Percentiles rank a stretch among this genome's conserved stretches.
These are phyloP conservation scores for Fusarium albosuccineum DNA, from an alignment of 2,329 filamentous ascomycete species.

Conservation along the genomic window DNA sequence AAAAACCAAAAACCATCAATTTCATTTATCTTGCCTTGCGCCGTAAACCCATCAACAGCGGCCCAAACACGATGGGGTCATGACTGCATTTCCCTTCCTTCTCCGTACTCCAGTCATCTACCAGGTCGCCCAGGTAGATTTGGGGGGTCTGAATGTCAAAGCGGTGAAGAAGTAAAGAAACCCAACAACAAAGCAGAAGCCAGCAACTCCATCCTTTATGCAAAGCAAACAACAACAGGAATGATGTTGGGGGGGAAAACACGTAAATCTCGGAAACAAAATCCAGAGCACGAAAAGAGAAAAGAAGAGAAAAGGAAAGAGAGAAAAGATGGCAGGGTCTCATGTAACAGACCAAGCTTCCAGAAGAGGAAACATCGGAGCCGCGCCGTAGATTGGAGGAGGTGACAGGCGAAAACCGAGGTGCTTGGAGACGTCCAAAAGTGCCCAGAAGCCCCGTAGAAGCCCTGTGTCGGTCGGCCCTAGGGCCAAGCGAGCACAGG, in stretches of 20 bases:
- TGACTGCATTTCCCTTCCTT: slow-evolving; percentile 27
- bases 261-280: slow-evolving; percentile 6
- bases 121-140: slow-evolving; percentile 6
- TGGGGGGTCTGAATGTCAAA: slow-evolving; percentile 10
- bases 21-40: slow-evolving; percentile 38
- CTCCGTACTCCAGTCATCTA: slow-evolving; percentile 19
- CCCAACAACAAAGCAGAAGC: slow-evolving; percentile 5
- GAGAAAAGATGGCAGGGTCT: slow-evolving; percentile 19
- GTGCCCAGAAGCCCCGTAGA: slow-evolving; percentile 26
- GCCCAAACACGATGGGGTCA: slow-evolving; percentile 31
- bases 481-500: slow-evolving; percentile 33
- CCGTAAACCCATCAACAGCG: slow-evolving; percentile 37
- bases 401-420: slow-evolving; percentile 15
- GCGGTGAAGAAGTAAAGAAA: slow-evolving; percentile 14
- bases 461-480: slow-evolving; percentile 24
- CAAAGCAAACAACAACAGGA: slow-evolving; percentile 9
- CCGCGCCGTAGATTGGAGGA: slow-evolving; percentile 33
- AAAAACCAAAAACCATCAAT: slow-evolving; percentile 32
- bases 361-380: slow-evolving; percentile 24
- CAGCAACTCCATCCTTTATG: slow-evolving; percentile 30
- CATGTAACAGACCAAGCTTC: slow-evolving; percentile 26
- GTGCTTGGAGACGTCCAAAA: slow-evolving; percentile 25
- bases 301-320: slow-evolving; percentile 12
- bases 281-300: slow-evolving; percentile 5
- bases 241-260: background rate